A percentile compares a stretch with the other conserved stretches of the same genome.
phyloP scores from a whole-genome alignment of 108 stramenopile genomes.

The Cyclotella choctawhatcheeana region DNA sequence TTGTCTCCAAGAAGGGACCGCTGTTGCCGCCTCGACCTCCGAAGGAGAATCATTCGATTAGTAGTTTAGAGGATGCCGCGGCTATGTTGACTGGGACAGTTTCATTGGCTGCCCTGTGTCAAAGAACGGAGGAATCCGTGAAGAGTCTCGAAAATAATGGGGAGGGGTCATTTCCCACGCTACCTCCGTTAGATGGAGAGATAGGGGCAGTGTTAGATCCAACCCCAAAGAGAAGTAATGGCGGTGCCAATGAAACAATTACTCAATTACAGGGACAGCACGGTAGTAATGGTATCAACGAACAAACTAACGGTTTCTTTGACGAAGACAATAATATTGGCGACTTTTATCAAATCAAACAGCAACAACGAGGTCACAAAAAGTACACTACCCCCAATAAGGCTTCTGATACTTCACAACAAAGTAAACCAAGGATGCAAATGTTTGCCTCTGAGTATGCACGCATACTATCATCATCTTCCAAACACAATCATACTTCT shows the following conservation, averaged over 20 bases:
- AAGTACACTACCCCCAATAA: slow-evolving; percentile 6
- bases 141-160: neutral
- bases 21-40: slow-evolving; percentile 9
- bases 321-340: slow-evolving; percentile 5
- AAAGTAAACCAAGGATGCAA: slow-evolving; percentile 51
- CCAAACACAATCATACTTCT: slow-evolving; percentile 33
- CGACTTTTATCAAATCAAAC: neutral
- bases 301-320: neutral
- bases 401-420: neutral
- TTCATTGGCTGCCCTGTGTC: slow-evolving; percentile 45
- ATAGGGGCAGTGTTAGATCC: neutral
- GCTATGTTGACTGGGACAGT: slow-evolving; percentile 42
- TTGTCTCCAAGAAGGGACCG: neutral
- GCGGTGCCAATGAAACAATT: neutral
- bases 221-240: neutral
- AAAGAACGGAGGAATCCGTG: slow-evolving; percentile 36
- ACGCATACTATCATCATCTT: slow-evolving; percentile 70
- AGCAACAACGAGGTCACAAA: neutral
- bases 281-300: neutral
- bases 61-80: slow-evolving; percentile 15
- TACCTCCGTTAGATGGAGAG: slow-evolving; percentile 2
- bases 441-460: slow-evolving; percentile 93
- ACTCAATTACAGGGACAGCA: neutral
- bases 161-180: neutral
- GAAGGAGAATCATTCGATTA: neutral